Evolutionary conservation across 192 early-diverging fungal genomes (phyloP).

Genomic region (Coemansia sp.): DNA sequence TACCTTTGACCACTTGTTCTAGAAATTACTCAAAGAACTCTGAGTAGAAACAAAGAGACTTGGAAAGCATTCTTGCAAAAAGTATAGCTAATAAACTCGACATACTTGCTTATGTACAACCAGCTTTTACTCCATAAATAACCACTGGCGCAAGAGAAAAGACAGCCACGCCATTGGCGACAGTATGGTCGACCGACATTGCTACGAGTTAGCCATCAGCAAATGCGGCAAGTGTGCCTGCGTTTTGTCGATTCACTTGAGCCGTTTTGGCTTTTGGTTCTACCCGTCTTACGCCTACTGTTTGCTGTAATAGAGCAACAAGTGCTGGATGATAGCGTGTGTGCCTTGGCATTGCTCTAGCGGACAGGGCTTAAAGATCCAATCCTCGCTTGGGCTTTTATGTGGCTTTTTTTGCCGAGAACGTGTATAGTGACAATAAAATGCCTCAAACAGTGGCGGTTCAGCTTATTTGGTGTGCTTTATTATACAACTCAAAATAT

Average conservation of each 20-base stretch:
- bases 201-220: background rate
- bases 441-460: too few species aligned
- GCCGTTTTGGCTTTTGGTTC: background rate
- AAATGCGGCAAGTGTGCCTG: background rate
- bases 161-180: background rate
- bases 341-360: background rate
- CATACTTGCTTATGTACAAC: background rate
- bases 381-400: background rate
- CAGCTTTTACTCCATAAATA: background rate
- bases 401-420: background rate
- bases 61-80: background rate
- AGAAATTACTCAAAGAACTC: too few species aligned
- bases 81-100: background rate
- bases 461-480: too few species aligned
- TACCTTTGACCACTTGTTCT: too few species aligned
- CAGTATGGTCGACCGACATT: background rate
- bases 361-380: background rate
- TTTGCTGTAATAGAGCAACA: background rate
- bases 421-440: too few species aligned
- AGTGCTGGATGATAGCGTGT: background rate
- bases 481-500: too few species aligned
- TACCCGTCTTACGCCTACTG: background rate
- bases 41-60: too few species aligned
- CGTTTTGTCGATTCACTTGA: background rate
- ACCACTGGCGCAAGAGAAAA: background rate